These are phyloP conservation scores for Sporothrix pallida DNA, from an alignment of 2,329 filamentous ascomycete genomes.

Conservation along the genomic window DNA sequence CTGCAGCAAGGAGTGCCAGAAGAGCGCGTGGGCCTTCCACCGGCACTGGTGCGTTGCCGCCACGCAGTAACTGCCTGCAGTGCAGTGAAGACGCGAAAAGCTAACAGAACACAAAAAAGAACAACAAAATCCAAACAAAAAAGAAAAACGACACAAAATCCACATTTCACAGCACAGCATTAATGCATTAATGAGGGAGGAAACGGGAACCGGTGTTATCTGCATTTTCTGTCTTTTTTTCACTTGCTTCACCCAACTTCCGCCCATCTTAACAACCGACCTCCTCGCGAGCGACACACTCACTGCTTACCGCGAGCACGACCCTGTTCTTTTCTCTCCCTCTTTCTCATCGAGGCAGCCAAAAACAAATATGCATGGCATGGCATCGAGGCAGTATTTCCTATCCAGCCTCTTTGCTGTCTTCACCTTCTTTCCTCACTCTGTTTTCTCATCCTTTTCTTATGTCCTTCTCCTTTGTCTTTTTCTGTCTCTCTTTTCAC, in stretches of 20 bases:
- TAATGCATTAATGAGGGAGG: slow-evolving; percentile 26
- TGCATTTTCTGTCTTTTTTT: not conserved
- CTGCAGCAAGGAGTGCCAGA: slow-evolving; percentile 99
- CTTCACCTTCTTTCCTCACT: not conserved
- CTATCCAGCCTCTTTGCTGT: not conserved
- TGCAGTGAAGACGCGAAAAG: too few relatives aligned
- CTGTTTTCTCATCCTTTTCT: not conserved
- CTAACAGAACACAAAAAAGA: not conserved
- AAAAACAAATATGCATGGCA: not conserved
- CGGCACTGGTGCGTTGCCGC: slow-evolving; percentile 95
- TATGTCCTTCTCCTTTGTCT: not conserved
- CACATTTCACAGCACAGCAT: slow-evolving; percentile 12
- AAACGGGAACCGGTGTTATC: slow-evolving; percentile 12
- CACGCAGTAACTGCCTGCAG: slow-evolving; percentile 50
- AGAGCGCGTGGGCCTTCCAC: slow-evolving; percentile 97
- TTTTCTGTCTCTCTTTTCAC: not conserved
- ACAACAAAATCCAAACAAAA: not conserved
- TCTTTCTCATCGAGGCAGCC: too few relatives aligned
- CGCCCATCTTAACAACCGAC: too few relatives aligned
- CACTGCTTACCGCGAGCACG: too few relatives aligned
- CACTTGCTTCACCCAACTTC: not conserved
- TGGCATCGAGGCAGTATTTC: not conserved
- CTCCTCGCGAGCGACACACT: too few relatives aligned
- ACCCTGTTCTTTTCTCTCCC: not conserved
- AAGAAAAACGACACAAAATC: not conserved